These are phyloP conservation scores for Bruguiera sexangula DNA, from an alignment of 345 rosid genomes.

Conservation along the genomic window DNA sequence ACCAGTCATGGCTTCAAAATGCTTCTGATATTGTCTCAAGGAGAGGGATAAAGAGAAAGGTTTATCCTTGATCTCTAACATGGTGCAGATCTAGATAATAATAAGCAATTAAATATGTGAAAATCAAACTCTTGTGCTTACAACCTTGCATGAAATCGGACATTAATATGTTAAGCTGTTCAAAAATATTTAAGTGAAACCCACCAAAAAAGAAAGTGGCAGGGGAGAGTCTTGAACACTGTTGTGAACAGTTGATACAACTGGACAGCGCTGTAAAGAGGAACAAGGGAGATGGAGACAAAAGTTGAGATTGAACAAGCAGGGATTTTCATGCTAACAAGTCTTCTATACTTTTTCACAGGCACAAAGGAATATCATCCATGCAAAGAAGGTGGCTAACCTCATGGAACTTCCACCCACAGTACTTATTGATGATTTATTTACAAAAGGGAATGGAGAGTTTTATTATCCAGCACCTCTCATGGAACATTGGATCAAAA, in stretches of 20 bases:
- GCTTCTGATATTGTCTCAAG: constrained; percentile 52
- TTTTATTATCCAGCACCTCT: constrained; percentile 63
- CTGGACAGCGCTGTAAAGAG: neutral
- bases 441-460: constrained; percentile 28
- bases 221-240: too few species aligned
- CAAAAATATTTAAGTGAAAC: too few species aligned
- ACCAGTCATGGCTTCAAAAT: constrained; percentile 76
- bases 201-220: too few species aligned
- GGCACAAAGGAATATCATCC: constrained; percentile 35
- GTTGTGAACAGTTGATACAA: too few species aligned
- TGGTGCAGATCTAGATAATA: neutral
- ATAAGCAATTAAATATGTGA: neutral
- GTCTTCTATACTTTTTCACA: constrained; percentile 19
- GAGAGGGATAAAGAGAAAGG: constrained; percentile 63
- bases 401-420: constrained; percentile 69
- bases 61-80: constrained; percentile 17
- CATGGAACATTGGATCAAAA: constrained; percentile 58
- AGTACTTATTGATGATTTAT: constrained; percentile 44
- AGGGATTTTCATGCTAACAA: neutral
- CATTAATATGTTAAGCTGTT: too few species aligned
- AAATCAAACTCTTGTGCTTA: neutral
- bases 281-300: neutral
- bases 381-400: constrained; percentile 40
- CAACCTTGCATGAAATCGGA: too few species aligned
- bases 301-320: neutral